Evolutionary conservation across 2,329 filamentous ascomycete species (phyloP).

Genomic region (Pseudogymnoascus sp.): DNA sequence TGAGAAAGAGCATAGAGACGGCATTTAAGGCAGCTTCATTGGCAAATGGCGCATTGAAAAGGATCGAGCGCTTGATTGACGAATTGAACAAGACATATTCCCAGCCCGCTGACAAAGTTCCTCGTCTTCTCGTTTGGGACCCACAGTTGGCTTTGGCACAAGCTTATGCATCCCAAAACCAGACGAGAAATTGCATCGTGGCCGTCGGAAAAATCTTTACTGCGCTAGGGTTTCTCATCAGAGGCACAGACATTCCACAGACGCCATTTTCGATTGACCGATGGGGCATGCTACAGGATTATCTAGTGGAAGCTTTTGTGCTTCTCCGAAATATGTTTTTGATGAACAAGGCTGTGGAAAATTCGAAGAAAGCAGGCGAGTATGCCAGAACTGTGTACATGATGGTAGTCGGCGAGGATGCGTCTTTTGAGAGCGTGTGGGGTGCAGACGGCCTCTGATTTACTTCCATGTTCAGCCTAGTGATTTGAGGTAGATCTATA

Average conservation of each 20-base stretch:
- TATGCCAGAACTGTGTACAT: slow-evolving; percentile 28
- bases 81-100: slow-evolving; percentile 21
- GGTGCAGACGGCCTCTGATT: neutral
- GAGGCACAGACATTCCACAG: slow-evolving; percentile 8
- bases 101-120: slow-evolving; percentile 20
- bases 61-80: slow-evolving; percentile 15
- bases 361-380: slow-evolving; percentile 17
- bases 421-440: slow-evolving; percentile 21
- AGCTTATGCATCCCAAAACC: neutral
- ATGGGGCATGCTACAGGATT: slow-evolving; percentile 27
- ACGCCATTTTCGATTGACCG: slow-evolving; percentile 3
- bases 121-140: slow-evolving; percentile 19
- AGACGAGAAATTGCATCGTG: slow-evolving; percentile 6
- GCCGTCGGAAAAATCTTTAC: slow-evolving; percentile 1
- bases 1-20: neutral
- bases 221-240: slow-evolving; percentile 12
- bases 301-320: slow-evolving; percentile 25
- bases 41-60: neutral
- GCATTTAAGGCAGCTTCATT: neutral
- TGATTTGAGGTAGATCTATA: neutral
- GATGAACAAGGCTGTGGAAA: slow-evolving; percentile 15
- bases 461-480: neutral
- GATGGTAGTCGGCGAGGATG: slow-evolving; percentile 29
- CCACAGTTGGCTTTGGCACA: slow-evolving; percentile 18
- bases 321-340: slow-evolving; percentile 22